These are phyloP conservation scores for Brassica rapa DNA, from an alignment of 345 rosid species.

Conservation along the genomic window DNA sequence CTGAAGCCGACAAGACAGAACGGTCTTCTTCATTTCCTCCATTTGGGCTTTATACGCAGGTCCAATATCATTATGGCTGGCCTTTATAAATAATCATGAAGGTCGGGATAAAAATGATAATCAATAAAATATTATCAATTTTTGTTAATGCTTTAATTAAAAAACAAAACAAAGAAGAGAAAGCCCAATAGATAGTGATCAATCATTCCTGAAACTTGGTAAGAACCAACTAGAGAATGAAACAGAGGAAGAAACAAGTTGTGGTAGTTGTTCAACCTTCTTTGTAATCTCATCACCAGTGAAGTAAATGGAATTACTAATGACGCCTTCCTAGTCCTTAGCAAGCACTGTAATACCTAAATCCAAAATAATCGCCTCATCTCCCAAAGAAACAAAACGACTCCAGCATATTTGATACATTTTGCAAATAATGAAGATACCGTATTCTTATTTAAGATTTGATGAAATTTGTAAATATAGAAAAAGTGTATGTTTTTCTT, in stretches of 20 bases:
- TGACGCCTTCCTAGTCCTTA: neutral
- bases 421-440: too few relatives aligned
- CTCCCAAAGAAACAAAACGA: neutral
- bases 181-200: neutral
- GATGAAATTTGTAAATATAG: too few relatives aligned
- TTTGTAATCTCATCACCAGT: neutral
- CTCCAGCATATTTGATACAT: neutral
- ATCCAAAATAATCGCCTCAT: slow-evolving; percentile 10
- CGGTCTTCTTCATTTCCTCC: too few relatives aligned
- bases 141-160: neutral
- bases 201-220: neutral
- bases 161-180: neutral
- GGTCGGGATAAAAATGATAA: too few relatives aligned
- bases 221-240: neutral
- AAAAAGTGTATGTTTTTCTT: too few relatives aligned
- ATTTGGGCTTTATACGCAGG: too few relatives aligned
- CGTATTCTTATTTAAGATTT: too few relatives aligned
- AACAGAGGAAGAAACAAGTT: neutral
- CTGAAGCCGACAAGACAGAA: too few relatives aligned
- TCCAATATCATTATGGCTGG: too few relatives aligned
- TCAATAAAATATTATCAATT: neutral
- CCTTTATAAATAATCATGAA: too few relatives aligned
- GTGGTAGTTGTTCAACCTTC: neutral
- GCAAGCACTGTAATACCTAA: slow-evolving; percentile 8
- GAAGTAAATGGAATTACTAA: neutral